phyloP scores from a whole-genome alignment of 140 eudicot genomes.

The Bidens hawaiensis region DNA sequence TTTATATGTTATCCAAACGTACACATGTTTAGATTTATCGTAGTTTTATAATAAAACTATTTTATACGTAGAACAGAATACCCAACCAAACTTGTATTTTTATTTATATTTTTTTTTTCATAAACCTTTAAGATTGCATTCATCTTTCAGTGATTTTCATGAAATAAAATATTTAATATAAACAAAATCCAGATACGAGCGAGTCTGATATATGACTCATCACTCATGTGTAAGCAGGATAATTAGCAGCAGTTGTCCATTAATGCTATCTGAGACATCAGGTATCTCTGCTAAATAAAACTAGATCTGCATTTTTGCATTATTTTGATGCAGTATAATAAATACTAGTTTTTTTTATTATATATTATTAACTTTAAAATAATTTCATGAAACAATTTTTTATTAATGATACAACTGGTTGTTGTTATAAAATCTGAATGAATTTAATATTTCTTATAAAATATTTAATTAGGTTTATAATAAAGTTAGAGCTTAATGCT shows the following conservation, averaged over 20 bases:
- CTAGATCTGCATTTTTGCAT: neutral
- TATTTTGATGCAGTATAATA: neutral
- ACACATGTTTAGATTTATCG: no score
- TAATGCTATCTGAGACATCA: neutral
- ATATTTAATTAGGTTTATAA: neutral
- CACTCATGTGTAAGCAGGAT: neutral
- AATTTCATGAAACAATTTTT: neutral
- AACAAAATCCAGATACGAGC: neutral
- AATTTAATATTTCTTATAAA: neutral
- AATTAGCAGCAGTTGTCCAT: neutral
- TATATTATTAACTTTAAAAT: neutral
- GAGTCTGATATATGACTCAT: neutral
- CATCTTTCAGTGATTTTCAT: neutral
- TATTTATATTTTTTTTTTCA: neutral
- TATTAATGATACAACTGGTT: neutral
- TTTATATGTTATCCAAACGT: neutral
- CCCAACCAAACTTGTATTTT: neutral
- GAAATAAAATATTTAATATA: neutral
- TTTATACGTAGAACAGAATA: neutral
- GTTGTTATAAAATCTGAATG: neutral
- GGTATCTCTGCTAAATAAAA: neutral
- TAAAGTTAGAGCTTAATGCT: neutral
- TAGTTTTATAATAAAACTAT: neutral
- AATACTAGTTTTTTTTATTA: neutral
- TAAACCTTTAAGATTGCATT: neutral